Conservation (phyloP, 331 rosid genomes). For the Stylosanthes scabra region DNA sequence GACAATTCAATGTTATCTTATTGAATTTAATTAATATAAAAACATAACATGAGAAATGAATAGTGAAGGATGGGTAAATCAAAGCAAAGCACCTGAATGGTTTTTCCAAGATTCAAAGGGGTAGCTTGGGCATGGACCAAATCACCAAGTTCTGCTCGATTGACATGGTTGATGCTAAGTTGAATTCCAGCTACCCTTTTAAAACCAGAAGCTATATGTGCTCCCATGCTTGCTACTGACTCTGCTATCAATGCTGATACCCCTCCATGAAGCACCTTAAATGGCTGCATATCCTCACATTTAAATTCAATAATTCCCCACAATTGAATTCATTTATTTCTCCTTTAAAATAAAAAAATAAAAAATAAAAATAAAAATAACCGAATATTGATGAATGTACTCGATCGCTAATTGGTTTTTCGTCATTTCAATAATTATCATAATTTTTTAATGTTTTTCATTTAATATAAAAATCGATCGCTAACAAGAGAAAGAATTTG, state of each 20-base stretch:
- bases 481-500: neutral
- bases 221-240: slow-evolving; percentile 86
- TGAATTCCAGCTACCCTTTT: slow-evolving; percentile 90
- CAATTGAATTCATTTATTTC: neutral
- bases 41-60: too few species aligned
- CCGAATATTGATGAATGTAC: too few species aligned
- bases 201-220: slow-evolving; percentile 85
- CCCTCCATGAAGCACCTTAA: slow-evolving; percentile 97
- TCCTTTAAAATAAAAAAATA: neutral
- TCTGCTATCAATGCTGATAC: slow-evolving; percentile 92
- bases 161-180: slow-evolving; percentile 84
- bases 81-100: slow-evolving; percentile 64
- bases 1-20: neutral
- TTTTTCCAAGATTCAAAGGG: slow-evolving; percentile 67
- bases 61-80: too few species aligned
- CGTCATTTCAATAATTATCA: too few species aligned
- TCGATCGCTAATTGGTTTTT: too few species aligned
- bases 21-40: neutral
- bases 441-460: too few species aligned
- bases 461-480: too few species aligned
- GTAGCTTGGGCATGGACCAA: slow-evolving; percentile 72
- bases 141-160: slow-evolving; percentile 75
- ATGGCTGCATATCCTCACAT: slow-evolving; percentile 56
- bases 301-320: slow-evolving; percentile 2
- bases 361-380: too few species aligned